These are phyloP conservation scores for Pythium dissotocum DNA, from an alignment of 352 stramenopile genomes.

Conservation along the genomic window DNA sequence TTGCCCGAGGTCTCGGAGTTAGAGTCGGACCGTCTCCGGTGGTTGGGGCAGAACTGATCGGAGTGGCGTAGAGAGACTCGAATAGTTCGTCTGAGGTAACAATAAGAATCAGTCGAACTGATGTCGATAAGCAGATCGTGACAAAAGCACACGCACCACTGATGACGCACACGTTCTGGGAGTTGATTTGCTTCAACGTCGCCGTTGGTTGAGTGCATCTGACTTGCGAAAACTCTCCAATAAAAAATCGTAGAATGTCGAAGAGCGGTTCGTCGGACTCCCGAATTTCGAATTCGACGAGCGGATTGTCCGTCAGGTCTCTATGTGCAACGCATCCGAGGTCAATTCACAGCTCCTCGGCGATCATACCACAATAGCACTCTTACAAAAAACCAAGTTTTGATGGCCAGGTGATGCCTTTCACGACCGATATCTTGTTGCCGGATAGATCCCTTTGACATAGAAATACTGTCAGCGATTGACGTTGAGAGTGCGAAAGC, in stretches of 20 bases:
- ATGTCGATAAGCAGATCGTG: too few species aligned
- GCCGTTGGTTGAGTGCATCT: background rate
- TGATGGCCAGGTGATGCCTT: background rate
- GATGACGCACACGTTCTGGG: background rate
- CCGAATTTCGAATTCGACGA: slow-evolving; percentile 1
- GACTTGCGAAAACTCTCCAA: background rate
- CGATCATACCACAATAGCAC: background rate
- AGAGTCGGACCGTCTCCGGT: too few species aligned
- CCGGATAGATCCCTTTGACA: background rate
- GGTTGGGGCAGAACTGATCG: too few species aligned
- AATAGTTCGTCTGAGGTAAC: too few species aligned
- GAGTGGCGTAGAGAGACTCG: too few species aligned
- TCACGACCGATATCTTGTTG: background rate
- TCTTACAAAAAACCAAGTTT: background rate
- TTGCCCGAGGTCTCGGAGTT: too few species aligned
- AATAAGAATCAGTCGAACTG: too few species aligned
- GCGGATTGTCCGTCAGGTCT: background rate
- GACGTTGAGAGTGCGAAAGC: too few species aligned
- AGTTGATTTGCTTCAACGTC: background rate
- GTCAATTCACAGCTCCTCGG: background rate
- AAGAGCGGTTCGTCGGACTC: background rate
- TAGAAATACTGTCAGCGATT: too few species aligned
- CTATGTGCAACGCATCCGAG: background rate
- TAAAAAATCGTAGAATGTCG: background rate
- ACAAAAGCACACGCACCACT: background rate